A percentile compares a stretch with the other conserved stretches of the same genome.
Evolutionary conservation across 331 rosid species (phyloP).

Genomic region (Erythrophleum ivorense): DNA sequence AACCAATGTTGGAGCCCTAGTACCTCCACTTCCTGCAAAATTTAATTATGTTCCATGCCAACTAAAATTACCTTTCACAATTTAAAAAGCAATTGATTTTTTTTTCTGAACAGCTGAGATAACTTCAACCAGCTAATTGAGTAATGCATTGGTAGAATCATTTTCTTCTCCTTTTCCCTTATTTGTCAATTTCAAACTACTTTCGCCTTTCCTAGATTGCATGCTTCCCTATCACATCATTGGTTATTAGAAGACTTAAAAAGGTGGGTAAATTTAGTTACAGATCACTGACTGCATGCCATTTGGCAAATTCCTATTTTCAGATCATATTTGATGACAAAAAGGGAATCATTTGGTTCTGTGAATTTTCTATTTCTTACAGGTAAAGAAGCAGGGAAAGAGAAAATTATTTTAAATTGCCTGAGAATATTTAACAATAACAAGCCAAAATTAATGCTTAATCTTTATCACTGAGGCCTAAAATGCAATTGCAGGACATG

Average conservation of each 20-base stretch:
- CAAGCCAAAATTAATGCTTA: neutral
- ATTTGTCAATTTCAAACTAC: conserved; percentile 25
- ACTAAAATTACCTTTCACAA: no score
- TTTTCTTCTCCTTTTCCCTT: neutral
- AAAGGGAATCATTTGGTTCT: neutral
- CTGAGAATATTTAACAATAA: conserved; percentile 19
- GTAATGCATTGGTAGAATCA: neutral
- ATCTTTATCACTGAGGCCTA: no score
- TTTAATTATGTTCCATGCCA: neutral
- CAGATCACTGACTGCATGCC: no score
- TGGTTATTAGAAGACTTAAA: neutral
- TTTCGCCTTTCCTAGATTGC: neutral
- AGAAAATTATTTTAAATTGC: neutral
- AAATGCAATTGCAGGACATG: no score
- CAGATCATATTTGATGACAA: neutral
- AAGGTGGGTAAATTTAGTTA: neutral
- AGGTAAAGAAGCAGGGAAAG: neutral
- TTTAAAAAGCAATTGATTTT: no score
- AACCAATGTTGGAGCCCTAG: conserved; percentile 54
- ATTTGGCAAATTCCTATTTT: neutral
- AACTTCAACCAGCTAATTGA: no score
- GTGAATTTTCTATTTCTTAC: neutral
- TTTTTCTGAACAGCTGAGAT: no score
- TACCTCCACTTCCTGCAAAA: conserved; percentile 51
- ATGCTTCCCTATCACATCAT: neutral